Evolutionary conservation across 2,329 filamentous ascomycete genomes (phyloP).

Genomic region (Penicillium griseofulvum): DNA sequence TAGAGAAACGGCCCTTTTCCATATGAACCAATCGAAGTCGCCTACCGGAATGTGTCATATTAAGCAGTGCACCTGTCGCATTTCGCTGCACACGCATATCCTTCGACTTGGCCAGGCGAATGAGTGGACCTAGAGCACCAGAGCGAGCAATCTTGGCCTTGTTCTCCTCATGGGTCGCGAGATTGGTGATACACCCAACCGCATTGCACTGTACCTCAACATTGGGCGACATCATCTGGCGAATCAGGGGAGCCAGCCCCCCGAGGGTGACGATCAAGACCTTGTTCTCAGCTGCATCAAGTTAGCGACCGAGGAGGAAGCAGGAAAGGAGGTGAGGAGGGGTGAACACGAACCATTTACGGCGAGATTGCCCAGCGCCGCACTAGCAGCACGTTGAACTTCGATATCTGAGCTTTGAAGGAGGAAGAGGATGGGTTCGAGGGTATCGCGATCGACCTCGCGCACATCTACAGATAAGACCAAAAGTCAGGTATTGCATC

Average conservation of each 20-base stretch:
- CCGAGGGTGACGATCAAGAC: constrained; percentile 91
- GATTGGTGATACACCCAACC: constrained; percentile 96
- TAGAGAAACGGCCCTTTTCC: constrained; percentile 11
- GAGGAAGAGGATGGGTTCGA: constrained; percentile 92
- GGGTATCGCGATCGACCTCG: constrained; percentile 89
- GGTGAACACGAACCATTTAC: constrained; percentile 82
- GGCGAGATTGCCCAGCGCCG: constrained; percentile 89
- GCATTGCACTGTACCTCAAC: constrained; percentile 99
- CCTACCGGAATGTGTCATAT: constrained; percentile 98
- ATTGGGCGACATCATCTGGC: constrained; percentile 96
- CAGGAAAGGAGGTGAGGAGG: constrained; percentile 6
- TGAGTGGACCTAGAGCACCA: constrained; percentile 85
- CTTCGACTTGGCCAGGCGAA: constrained; percentile 89
- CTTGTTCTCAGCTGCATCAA: constrained; percentile 84
- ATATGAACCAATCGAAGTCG: background rate
- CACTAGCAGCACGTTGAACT: constrained; percentile 93
- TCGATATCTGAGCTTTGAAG: constrained; percentile 95
- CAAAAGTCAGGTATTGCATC: constrained; percentile 17
- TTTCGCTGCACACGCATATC: constrained; percentile 99
- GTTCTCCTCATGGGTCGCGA: constrained; percentile 98
- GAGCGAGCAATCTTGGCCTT: constrained; percentile 98
- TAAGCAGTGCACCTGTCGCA: constrained; percentile 90
- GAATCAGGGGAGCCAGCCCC: constrained; percentile 85
- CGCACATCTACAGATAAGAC: constrained; percentile 70
- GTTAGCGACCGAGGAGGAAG: constrained; percentile 42